These are phyloP conservation scores for Farysia itapuensis DNA, from an alignment of 1,284 basidiomycete species.

Conservation along the genomic window DNA sequence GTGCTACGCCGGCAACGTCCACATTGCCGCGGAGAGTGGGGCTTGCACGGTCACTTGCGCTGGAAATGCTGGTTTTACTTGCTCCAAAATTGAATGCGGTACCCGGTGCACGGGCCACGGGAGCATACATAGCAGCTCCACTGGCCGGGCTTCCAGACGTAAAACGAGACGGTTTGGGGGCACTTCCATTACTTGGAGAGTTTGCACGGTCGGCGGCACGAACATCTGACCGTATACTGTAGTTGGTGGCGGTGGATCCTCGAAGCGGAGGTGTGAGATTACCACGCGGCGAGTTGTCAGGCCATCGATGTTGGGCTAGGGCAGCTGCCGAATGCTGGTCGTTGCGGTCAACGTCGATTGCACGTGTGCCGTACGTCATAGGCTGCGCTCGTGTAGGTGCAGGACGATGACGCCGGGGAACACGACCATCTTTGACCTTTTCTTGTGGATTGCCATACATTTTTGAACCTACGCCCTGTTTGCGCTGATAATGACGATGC, in stretches of 20 bases:
- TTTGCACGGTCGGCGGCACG: conserved; percentile 7
- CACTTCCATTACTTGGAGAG: conserved; percentile 14
- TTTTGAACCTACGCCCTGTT: conserved; percentile 48
- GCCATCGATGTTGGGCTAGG: conserved; percentile 3
- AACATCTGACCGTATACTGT: conserved; percentile 5
- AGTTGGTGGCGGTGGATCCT: conserved; percentile 22
- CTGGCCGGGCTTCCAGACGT: background rate
- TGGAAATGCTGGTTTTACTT: conserved; percentile 16
- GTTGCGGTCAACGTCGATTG: conserved; percentile 5
- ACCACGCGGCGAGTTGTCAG: conserved; percentile 12
- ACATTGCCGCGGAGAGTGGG: conserved; percentile 3
- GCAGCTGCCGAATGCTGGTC: conserved; percentile 29
- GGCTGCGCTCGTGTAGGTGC: conserved; percentile 11
- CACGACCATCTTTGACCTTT: conserved; percentile 52
- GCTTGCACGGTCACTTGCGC: conserved; percentile 13
- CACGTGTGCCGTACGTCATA: conserved; percentile 22
- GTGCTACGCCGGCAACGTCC: too few species aligned
- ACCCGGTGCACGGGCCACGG: conserved; percentile 23
- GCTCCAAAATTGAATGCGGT: conserved; percentile 30
- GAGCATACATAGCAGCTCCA: conserved; percentile 9
- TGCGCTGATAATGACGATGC: conserved; percentile 49
- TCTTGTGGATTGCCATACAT: conserved; percentile 55
- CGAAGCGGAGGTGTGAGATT: conserved; percentile 22
- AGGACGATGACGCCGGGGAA: conserved; percentile 36
- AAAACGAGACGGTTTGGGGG: background rate